Evolutionary conservation across 2,329 filamentous ascomycete genomes (phyloP).

Genomic region (Verticillium klebahnii): DNA sequence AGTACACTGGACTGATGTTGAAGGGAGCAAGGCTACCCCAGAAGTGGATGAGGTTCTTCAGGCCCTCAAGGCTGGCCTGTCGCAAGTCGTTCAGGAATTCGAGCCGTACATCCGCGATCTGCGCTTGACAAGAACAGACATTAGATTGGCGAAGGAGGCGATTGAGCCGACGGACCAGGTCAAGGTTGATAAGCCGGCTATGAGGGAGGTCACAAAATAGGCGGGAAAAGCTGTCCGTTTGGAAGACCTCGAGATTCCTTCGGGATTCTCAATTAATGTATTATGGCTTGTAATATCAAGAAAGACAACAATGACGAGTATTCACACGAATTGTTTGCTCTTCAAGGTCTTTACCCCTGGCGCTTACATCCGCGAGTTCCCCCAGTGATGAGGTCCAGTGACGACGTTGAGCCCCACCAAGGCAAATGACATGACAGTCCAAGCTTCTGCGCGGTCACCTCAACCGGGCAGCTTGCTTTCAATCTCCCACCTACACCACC

Average conservation of each 20-base stretch:
- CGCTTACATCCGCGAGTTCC: background rate
- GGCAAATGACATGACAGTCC: background rate
- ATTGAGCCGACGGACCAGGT: conserved; percentile 24
- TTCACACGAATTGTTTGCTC: background rate
- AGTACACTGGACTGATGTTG: conserved; percentile 76
- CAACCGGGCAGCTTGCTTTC: background rate
- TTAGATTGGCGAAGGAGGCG: conserved; percentile 69
- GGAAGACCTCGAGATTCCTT: background rate
- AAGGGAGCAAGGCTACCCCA: conserved; percentile 45
- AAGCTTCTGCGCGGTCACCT: background rate
- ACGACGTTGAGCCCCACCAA: background rate
- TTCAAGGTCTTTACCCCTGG: background rate
- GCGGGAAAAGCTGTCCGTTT: background rate
- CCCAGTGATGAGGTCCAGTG: background rate
- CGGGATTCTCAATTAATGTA: background rate
- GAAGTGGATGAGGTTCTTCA: conserved; percentile 70
- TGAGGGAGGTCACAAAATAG: conserved; percentile 18
- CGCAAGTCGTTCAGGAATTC: conserved; percentile 65
- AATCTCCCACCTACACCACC: background rate
- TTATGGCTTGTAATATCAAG: background rate
- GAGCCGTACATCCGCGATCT: conserved; percentile 69
- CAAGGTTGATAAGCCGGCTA: conserved; percentile 17
- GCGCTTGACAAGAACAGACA: conserved; percentile 64
- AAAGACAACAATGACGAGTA: background rate
- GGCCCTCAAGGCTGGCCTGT: conserved; percentile 60